Evolutionary conservation across 1,284 basidiomycete genomes (phyloP).

Genomic region (Taiwanofungus camphoratus): DNA sequence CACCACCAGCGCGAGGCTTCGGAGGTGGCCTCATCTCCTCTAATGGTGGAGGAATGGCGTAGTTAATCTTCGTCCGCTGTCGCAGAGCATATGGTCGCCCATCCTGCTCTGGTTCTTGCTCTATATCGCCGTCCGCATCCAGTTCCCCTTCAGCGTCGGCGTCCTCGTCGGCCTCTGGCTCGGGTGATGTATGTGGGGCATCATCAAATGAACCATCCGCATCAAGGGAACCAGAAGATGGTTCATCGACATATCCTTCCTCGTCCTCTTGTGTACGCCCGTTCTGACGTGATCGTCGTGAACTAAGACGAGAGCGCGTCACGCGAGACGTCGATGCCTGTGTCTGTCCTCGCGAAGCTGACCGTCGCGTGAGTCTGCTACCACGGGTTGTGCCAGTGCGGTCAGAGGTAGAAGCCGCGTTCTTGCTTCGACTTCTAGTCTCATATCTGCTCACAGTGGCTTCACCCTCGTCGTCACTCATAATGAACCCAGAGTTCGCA

Average conservation of each 20-base stretch:
- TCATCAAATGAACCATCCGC: slow-evolving; percentile 56
- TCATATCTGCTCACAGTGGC: slow-evolving; percentile 23
- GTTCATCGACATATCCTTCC: slow-evolving; percentile 44
- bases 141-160: slow-evolving; percentile 42
- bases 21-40: slow-evolving; percentile 55
- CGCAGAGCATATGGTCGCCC: slow-evolving; percentile 57
- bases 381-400: slow-evolving; percentile 16
- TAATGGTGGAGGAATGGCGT: slow-evolving; percentile 69
- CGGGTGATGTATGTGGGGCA: slow-evolving; percentile 43
- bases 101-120: slow-evolving; percentile 26
- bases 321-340: slow-evolving; percentile 10
- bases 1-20: slow-evolving; percentile 26
- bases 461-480: slow-evolving; percentile 44
- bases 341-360: slow-evolving; percentile 19
- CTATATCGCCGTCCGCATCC: slow-evolving; percentile 37
- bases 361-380: slow-evolving; percentile 24
- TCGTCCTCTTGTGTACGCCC: slow-evolving; percentile 35
- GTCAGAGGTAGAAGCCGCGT: slow-evolving; percentile 20
- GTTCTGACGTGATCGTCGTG: slow-evolving; percentile 22
- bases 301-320: slow-evolving; percentile 14
- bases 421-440: slow-evolving; percentile 34
- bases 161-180: slow-evolving; percentile 39
- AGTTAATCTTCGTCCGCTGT: slow-evolving; percentile 63
- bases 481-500: slow-evolving; percentile 30
- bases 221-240: slow-evolving; percentile 46